Base-by-base conservation (phyloP, 192 early-diverging fungal species). In the Backusella australiensis region DNA sequence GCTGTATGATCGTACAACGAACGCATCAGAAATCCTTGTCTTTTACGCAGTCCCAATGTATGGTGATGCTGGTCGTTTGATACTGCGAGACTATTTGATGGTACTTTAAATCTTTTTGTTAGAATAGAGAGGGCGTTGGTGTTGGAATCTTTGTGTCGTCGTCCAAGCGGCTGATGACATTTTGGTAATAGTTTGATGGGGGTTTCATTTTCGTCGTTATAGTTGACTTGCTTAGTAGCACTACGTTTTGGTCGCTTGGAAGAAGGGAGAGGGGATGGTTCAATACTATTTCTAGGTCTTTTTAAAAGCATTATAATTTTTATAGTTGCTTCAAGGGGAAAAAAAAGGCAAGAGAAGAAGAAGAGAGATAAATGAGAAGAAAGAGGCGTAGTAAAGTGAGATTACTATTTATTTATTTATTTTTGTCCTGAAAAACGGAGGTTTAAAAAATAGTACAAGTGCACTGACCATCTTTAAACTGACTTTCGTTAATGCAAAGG, bases 1-100 rank as follows among this genome's bases (percentile, higher is more conserved):
- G 89, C 89, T 12, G 91, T 92, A n/a, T 94, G 95, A 67, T 96
- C 95, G 72, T 97, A 91, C n/a, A 94, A 83, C 6, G 93, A 89
- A 12, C 91, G 90, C 36, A 76, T 88, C 38, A 80, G 71, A 29
- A 88, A 67, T 6, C 66, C 81, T 35, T 81, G 23, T 12, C 88
- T 83, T n/a, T 88, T 77, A 5, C 90, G 84, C 32, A 93, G 78
- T 19, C 92, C 92, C 35, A 94, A 80, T 7, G 88, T 78, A 29
- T 23, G 56, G 26, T 23, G 56, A 29, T 63, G 23, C 3, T 26
- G 56, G 26, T 63, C 56, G 26, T 14, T 12, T 29, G 23, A 26
- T 9, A 29, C 0, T 0, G 19, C 12, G 21, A 63, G 23, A 12
- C 12, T 8, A 26, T 29, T 63, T 8, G 21, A 12, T 29, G 56